Base-by-base conservation (phyloP, 2,329 filamentous ascomycete genomes). In the Stromatinia cepivora region DNA sequence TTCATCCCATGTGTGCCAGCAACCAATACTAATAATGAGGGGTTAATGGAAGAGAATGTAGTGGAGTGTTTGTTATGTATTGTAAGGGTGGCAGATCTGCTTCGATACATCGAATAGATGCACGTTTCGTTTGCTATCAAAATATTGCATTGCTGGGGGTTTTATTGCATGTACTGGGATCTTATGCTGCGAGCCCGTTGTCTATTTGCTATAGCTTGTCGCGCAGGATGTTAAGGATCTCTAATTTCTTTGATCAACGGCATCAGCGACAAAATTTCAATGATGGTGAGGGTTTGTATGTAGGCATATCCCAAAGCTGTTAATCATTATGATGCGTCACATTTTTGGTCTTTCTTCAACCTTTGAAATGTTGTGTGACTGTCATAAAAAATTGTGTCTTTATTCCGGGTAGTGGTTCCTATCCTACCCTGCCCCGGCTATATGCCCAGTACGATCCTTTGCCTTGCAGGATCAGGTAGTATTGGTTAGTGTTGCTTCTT, bases 1-100 rank as follows among this genome's bases (percentile, higher is more conserved):
- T 28, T 56, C 70, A 69, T 50, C 45, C 56, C 53, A 73, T 72
- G 66, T 70, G 62, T 25, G 36, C 46, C 13, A 65, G 36, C 22
- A 48, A 67, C 22, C 70, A 58, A 57, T 70, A 59, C 53, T 71
- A 31, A 67, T 46, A 31, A n/a, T 34, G 36, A 34, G 34, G 22
- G 25, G 22, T 15, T 31, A 17, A 53, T 58, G 42, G 15, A 28
- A 10, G 34, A 15, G 6, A 42, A 8, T 58, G 31, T 34, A 39
- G n/a, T 57, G 36, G 13, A 54, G 53, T 54, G 36, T 39, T 63
- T 65, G 62, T 53, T 34, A 36, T 68, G 59, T 68, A 68, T 42
- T 64, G 36, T 68, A 68, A 39, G 61, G 61, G 61, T 52, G 61
- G 61, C 34, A 64, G 61, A 64, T 52, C 31, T 64, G 46, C 34